These are phyloP conservation scores for Trichosporon sp. DNA, from an alignment of 1,284 basidiomycete genomes.

Conservation along the genomic window DNA sequence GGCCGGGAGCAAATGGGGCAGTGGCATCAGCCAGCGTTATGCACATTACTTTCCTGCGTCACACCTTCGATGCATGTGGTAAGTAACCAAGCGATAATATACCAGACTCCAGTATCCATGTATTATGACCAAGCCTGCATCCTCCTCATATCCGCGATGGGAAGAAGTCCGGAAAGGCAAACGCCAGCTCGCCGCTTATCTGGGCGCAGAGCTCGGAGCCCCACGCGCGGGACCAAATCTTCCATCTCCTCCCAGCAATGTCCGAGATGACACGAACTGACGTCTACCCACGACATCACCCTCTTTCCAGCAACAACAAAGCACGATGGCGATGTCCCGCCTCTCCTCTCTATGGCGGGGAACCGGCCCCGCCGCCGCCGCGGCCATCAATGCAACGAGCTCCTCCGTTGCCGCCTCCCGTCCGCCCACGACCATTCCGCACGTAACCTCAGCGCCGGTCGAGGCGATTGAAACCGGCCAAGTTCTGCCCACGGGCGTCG, in stretches of 20 bases:
- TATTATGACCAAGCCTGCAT: neutral
- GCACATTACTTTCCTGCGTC: neutral
- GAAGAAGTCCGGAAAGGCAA: too few species aligned
- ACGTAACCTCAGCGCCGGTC: neutral
- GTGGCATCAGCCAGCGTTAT: neutral
- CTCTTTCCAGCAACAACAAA: neutral
- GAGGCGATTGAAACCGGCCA: neutral
- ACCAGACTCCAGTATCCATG: too few species aligned
- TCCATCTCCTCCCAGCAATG: constrained; percentile 6
- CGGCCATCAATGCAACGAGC: neutral
- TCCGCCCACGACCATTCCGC: neutral
- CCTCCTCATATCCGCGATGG: neutral
- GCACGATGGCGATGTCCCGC: constrained; percentile 10
- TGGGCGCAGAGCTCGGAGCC: neutral
- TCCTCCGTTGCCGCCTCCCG: neutral
- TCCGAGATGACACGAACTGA: constrained; percentile 10
- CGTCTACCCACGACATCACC: neutral
- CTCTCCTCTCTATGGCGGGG: neutral
- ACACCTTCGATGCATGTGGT: neutral
- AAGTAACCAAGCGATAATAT: neutral
- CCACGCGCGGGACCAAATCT: constrained; percentile 11
- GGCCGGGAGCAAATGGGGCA: neutral
- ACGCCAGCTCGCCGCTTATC: neutral
- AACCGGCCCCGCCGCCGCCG: neutral
- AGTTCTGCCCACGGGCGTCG: neutral